Base-by-base conservation (phyloP, 225 moss, liverwort and hornwort species). In the Polytrichum formosum region DNA sequence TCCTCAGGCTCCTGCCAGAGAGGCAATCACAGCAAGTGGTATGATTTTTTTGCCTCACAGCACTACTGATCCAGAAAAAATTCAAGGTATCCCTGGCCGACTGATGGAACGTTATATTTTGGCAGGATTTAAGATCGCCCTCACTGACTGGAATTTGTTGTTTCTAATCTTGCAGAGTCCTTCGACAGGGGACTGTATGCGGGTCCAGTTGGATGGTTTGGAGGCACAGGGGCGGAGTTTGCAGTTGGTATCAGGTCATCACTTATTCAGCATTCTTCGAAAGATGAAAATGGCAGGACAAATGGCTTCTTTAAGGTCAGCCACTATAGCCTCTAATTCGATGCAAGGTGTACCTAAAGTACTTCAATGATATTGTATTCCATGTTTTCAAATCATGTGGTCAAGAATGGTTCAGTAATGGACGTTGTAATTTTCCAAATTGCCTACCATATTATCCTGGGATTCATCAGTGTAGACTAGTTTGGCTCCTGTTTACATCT, bases 171-270 rank as follows among this genome's bases (percentile, higher is more conserved):
- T 23, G 20, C 88, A 97, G 96, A 98, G 82, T 79, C 80, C n/a
- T 98, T 98, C 72, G 97, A 98, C 78, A 89, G 97, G 77, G 97
- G 97, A 9, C 82, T 94, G 77, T 98, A 94, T 77, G 94, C 94
- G 21, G 97, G 97, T 64, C 97, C 97, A 19, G 92, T 98, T 26
- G 97, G 97, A 65, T 98, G 96, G 96, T 88, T 97, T 75, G 93
- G 93, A 28, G 90, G 96, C 25, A 63, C 74, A 64, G 96, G 89
- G 59, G 88, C 94, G 26, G 97, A 98, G 65, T 98, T 98, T 84
- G 91, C 94, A 30, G 97, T 98, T 73, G 97, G 97, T 33, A 98
- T 98, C 29, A 86, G 97, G 21, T 98, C 97, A 66, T 87, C 97
- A 33, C 82, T 97, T n/a, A 71, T 97, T 61, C 81, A 88, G 73